Evolutionary conservation across 371 early-diverging fungal species (phyloP), one percentile per base, ranked within the genome.

Genomic region (Rhizopus arrhizus): DNA sequence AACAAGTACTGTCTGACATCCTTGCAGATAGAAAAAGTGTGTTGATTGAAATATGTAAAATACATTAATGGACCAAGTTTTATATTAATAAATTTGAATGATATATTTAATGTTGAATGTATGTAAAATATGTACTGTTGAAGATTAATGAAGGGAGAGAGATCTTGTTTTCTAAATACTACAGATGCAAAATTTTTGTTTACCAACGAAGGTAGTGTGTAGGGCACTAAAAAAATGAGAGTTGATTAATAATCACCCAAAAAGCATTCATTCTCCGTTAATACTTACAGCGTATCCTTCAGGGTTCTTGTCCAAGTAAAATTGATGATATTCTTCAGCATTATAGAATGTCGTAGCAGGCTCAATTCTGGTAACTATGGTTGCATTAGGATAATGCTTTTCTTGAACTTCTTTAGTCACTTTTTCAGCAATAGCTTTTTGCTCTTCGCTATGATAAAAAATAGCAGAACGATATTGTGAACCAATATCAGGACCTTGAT

Each of bases 241-340:
- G 61, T 22, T 28, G 68, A 38, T 48, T 55, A 62, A 42, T 63
- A 42, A 33, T 34, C 33, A 12, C 11, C 53, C 16, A 12, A 33
- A 22, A 22, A 22, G 22, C 22, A 60, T 22, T 16, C 53, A 3
- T 7, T 55, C 4, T 31, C 9, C 36, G 36, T 31, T 32, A 8
- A 32, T 43, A 61, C 64, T 60, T 62, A 69, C 70, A 54, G 65
- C 59, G 29, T 77, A 77, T 12, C 74, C 71, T 15, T 64, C 61
- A 31, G 72, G 78, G 55, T 88, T 82, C 59, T 85, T 87, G 42
- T 82, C 86, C 48, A 96, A 70, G 55, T 96, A 95, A 16, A 80
- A 71, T 72, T 91, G 92, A 66, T 97, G 97, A 65, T 95, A 95
- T 0, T 84, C 91, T 72, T 97, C 97, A 22, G 92, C 97, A 51